phyloP scores from a whole-genome alignment of 2,329 filamentous ascomycete genomes.

The Trichoderma sp. region DNA sequence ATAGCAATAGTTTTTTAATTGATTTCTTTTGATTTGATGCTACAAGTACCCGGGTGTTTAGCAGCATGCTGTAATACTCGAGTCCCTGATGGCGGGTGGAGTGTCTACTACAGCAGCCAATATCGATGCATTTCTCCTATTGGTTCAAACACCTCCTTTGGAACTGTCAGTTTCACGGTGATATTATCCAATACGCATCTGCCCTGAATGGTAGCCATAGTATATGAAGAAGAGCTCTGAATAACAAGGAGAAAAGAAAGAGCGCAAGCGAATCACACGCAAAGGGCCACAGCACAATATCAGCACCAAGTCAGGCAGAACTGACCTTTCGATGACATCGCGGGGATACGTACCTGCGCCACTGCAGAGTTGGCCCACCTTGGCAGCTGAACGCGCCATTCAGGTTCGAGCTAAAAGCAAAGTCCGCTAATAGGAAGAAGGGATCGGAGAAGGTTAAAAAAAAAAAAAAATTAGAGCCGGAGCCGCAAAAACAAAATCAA shows the following conservation, averaged over 20 bases:
- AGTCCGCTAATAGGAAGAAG: not conserved
- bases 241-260: too few species aligned
- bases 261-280: too few species aligned
- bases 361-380: not conserved
- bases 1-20: not conserved
- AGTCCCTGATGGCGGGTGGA: not conserved
- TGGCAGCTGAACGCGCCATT: constrained; percentile 5
- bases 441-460: not conserved
- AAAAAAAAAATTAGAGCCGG: constrained; percentile 8
- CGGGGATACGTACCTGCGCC: not conserved
- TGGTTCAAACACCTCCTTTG: not conserved
- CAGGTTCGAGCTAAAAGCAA: constrained; percentile 2
- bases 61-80: too few species aligned
- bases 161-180: not conserved
- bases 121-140: not conserved
- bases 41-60: too few species aligned
- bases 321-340: not conserved
- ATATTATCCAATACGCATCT: not conserved
- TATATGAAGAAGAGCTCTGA: too few species aligned
- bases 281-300: too few species aligned
- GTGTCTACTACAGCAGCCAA: not conserved
- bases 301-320: too few species aligned
- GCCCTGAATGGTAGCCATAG: too few species aligned
- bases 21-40: too few species aligned
- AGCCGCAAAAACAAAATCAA: constrained; percentile 11